Percentiles rank a stretch among this genome's conserved stretches.
These are phyloP conservation scores for Alternaria metachromatica DNA, from an alignment of 2,329 filamentous ascomycete species.

Conservation along the genomic window DNA sequence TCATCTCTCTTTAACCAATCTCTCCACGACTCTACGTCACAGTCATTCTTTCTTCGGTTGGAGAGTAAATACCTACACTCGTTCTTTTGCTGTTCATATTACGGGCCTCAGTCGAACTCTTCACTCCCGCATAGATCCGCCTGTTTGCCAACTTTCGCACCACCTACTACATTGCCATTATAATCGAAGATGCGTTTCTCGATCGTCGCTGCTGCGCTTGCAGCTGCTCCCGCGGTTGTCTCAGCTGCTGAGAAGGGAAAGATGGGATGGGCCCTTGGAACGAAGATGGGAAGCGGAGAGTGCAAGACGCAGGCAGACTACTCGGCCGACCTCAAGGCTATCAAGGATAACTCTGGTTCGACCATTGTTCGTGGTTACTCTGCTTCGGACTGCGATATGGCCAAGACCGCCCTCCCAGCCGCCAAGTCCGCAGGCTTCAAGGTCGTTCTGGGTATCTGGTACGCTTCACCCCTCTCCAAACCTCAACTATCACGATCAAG, in stretches of 20 bases:
- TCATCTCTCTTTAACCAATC: conserved; percentile 8
- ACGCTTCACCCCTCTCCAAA: conserved; percentile 27
- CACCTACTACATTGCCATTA: conserved; percentile 1
- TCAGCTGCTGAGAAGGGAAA: conserved; percentile 58
- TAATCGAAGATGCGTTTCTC: conserved; percentile 45
- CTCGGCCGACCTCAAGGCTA: conserved; percentile 68
- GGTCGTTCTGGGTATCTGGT: conserved; percentile 75
- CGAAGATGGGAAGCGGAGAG: conserved; percentile 63
- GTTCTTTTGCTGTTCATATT: conserved; percentile 15
- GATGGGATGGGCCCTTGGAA: conserved; percentile 71
- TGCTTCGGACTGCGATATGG: conserved; percentile 69
- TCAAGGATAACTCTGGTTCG: conserved; percentile 58
- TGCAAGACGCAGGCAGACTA: conserved; percentile 72
- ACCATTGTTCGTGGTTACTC: conserved; percentile 71
- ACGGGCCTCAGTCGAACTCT: not conserved
- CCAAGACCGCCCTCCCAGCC: conserved; percentile 68
- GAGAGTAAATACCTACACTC: conserved; percentile 18
- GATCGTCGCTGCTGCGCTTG: conserved; percentile 40
- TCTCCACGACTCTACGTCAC: conserved; percentile 27
- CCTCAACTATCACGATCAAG: not conserved
- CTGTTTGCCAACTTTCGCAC: not conserved
- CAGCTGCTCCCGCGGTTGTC: conserved; percentile 55
- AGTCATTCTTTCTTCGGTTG: conserved; percentile 31
- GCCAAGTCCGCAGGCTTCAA: conserved; percentile 69
- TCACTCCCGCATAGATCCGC: not conserved